Base-by-base conservation (phyloP, 306 rosid genomes). In the Chamaecrista fasciculata region DNA sequence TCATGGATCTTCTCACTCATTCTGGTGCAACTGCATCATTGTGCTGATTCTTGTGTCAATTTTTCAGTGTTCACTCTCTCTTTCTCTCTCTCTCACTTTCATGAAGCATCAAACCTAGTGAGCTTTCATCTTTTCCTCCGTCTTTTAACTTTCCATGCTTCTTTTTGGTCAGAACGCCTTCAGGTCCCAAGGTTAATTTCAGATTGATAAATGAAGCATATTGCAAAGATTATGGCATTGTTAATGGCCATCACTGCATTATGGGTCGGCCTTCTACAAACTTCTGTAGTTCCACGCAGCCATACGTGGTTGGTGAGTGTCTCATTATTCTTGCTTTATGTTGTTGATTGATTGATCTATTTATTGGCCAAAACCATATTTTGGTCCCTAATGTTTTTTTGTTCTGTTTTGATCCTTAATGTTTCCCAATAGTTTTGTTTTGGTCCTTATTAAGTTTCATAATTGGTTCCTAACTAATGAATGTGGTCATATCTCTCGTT, bases 281-380 rank as follows among this genome's bases (percentile, higher is more conserved):
- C 83, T 31, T 82, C 86, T 37, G 11, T 78, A 33, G 21, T 89
- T 67, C 92, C 95, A 23, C 73, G 34, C 36, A 74, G 83, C 58
- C 83, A 84, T 73, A 80, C 96, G 31, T 92, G 95, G 97, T 51
- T 89, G 97, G 95, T 92, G 80, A 67, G 97, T 87, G 65, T 44
- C 65, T 89, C 81, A 64, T 96, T 85, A 61, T 60, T 73, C 51
- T 20, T 58, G 57, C 39, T 73, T 77, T 24, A 11, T 46, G 20
- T 16, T n/a, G n/a, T n/a, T n/a, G n/a, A n/a, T n/a, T n/a, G n/a
- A n/a, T n/a, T n/a, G n/a, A n/a, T n/a, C n/a, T n/a, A n/a, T n/a
- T n/a, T n/a, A n/a, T n/a, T n/a, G n/a, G n/a, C n/a, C n/a, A n/a
- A n/a, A n/a, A n/a, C n/a, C n/a, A n/a, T n/a, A n/a, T n/a, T n/a